Base-by-base conservation (phyloP, 371 early-diverging fungal genomes). In the Mucor piriformis region DNA sequence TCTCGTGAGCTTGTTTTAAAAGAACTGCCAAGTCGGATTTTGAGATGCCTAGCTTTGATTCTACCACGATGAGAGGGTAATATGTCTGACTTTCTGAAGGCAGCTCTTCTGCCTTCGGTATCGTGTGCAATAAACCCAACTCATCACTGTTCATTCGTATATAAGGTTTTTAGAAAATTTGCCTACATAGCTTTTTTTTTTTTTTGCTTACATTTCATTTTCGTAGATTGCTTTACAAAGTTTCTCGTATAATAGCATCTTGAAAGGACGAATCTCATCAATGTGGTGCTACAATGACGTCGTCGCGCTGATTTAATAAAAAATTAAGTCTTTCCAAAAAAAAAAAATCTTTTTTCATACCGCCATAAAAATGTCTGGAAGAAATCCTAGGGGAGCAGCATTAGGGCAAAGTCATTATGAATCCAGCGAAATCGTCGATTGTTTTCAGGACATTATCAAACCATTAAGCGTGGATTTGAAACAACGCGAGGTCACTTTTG, bases 351-450 rank as follows among this genome's bases (percentile, higher is more conserved):
- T 16, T 44, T 44, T 44, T 24, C 23, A 21, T 44, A 18, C 8
- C 27, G 15, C 13, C 16, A 46, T 33, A 35, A 38, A 35, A 38
- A 71, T 71, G 67, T 60, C 69, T 32, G 62, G 64, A 35, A 62
- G 69, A 52, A 73, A 70, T 60, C 65, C 69, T 24, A 77, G 69
- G 59, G 67, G 69, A 37, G 69, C 70, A 59, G 67, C 57, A 58
- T 79, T 74, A 49, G 79, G 72, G 50, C 63, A 63, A 42, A 66
- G 61, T 11, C 75, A 67, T 50, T 83, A 75, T 63, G 73, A 74
- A 61, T 69, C 73, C 27, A 59, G 61, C 21, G 72, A 68, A 49
- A 70, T 67, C 24, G 60, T 84, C 23, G 66, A 69, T 11, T 70
- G 76, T 24, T 87, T 83, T 61, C 70, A 81, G 25, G 64, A 69